A percentile compares a stretch with the other conserved stretches of the same genome.
Evolutionary conservation across 441 rosid genomes (phyloP).

Genomic region (Gossypium lobatum): DNA sequence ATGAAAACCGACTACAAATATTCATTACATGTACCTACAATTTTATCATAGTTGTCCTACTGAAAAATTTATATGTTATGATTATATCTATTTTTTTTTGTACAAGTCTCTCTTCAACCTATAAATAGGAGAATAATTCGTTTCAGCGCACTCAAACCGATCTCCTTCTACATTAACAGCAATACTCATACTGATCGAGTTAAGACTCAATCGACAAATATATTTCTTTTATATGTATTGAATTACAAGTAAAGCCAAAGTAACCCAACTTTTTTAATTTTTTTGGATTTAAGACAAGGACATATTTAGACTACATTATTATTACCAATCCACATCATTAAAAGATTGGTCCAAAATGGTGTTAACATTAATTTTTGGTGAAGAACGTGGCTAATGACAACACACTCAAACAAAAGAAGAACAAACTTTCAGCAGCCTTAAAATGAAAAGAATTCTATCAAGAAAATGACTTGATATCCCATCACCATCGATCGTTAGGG

Average conservation of each 20-base stretch:
- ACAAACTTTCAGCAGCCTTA: constrained; percentile 16
- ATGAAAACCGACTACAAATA: not conserved
- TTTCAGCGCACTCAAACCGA: too few species aligned
- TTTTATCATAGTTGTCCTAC: too few species aligned
- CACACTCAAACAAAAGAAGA: not conserved
- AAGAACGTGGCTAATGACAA: constrained; percentile 16
- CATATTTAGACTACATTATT: too few species aligned
- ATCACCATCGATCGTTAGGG: not conserved
- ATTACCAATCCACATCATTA: constrained; percentile 8
- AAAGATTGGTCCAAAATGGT: constrained; percentile 12
- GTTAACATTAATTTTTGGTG: constrained; percentile 1
- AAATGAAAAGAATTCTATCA: constrained; percentile 14
- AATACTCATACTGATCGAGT: too few species aligned
- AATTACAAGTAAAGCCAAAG: constrained; percentile 1
- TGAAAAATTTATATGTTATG: too few species aligned
- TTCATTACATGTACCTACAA: not conserved
- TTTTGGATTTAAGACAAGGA: not conserved
- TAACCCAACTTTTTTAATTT: not conserved
- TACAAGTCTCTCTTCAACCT: rapidly evolving
- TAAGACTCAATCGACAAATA: too few species aligned
- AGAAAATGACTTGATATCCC: constrained; percentile 11
- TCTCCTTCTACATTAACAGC: too few species aligned
- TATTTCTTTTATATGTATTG: not conserved
- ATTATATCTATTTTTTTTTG: too few species aligned
- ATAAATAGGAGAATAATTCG: too few species aligned